Base-by-base conservation (phyloP, 1,284 basidiomycete species). In the Austroboletus olivaceoglutinosus region DNA sequence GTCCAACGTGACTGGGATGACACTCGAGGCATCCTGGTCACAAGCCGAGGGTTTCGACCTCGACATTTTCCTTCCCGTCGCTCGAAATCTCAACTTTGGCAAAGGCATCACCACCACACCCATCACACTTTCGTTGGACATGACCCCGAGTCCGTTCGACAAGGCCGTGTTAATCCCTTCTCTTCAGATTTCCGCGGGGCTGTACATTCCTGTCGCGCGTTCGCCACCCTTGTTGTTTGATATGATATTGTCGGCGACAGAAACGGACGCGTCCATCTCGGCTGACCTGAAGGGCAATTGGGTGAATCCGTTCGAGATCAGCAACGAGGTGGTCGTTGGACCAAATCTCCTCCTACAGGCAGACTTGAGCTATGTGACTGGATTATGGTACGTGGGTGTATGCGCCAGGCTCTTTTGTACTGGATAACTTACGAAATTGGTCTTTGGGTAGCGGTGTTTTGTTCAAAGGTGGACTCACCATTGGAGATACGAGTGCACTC, bases 1-100 rank as follows among this genome's bases (percentile, higher is more conserved):
- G 31, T 47, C 41, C 19, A 45, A 41, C 2, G 37, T 43, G 15
- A 36, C 52, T 23, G 52, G 52, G 16, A 15, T 53, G 23, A 36
- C 48, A 8, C 52, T 53, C 30, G 12, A 44, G 27, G 51, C 52
- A 29, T 23, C 51, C 10, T 53, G 51, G 51, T 53, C 51, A 9
- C 18, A 10, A 33, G 4, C 23, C 13, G 3, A 31, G 11, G 52
- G 52, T 19, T 53, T 53, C 42, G 25, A 29, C 11, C 45, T 53
- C 22, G 18, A 53, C 9, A 11, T 53, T 13, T 7, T 31, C 10
- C 51, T 53, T 11, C 52, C 52, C 34, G 51, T 41, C 16, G 42
- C 45, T 27, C 51, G 52, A 33, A 47, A 47, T 45, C 52, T 53
- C 22, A 13, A 15, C 6, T 25, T 53, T 8, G 52, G 44, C 25